Base-by-base conservation (phyloP, 176 grass and related monocot species). In the Oryza punctata region DNA sequence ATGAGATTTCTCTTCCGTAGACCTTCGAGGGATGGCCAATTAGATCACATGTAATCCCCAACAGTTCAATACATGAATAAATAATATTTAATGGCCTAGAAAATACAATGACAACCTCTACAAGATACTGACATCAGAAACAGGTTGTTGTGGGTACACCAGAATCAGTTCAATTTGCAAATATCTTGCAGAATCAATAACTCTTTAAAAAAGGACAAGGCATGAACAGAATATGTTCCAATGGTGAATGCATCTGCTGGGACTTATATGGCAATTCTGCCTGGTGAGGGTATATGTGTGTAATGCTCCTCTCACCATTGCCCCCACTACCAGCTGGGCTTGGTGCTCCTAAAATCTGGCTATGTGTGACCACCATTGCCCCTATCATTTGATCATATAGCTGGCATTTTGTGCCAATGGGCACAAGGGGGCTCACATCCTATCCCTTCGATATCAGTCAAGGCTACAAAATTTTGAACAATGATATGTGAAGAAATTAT, bases 341-440 rank as follows among this genome's bases (percentile, higher is more conserved):
- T 81, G 87, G 76, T 87, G 78, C 81, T 87, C 84, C 77, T 21
- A 86, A 92, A 72, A 89, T 71, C 87, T 89, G 81, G 68, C 59
- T 78, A 67, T 46, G 40, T 18, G 85, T 81, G 81, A 92, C 91
- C 87, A 90, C 84, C 26, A 10, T 69, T 74, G 46, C 47, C 66
- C 67, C 84, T 69, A 84, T 70, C 67, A 92, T 63, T 79, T 82
- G 72, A 78, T 92, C 84, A 13, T 78, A 81, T 69, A 82, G 87
- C 91, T 90, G 91, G 75, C 81, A 78, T 77, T 85, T 83, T 78
- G 66, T 84, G 49, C 37, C 49, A 9, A 72, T 63, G 47, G 81
- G 38, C 30, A 66, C 50, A 81, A 21, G 57, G 10, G 63, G 67
- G 61, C 81, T 69, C 86, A 27, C 74, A 50, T 85, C 73, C 70